Conservation (phyloP, 2,329 filamentous ascomycete species). For the Scleromitrula shiraiana region DNA sequence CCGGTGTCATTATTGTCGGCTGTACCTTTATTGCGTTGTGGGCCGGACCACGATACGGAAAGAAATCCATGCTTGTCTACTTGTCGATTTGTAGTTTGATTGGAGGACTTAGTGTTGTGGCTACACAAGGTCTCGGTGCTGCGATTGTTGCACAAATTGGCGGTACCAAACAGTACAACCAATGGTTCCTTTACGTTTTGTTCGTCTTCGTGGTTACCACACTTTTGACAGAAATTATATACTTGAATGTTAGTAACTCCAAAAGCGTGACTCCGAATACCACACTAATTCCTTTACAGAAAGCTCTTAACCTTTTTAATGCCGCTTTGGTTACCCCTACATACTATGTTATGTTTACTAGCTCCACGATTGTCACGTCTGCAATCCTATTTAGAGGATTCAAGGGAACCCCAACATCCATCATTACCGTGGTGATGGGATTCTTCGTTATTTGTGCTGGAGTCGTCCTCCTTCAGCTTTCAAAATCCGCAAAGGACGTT, state of each 20-base stretch:
- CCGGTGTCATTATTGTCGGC: slow-evolving; percentile 72
- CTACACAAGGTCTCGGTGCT: slow-evolving; percentile 85
- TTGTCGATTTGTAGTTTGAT: slow-evolving; percentile 93
- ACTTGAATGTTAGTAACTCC: slow-evolving; percentile 76
- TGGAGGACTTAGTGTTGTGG: slow-evolving; percentile 88
- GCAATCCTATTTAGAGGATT: slow-evolving; percentile 90
- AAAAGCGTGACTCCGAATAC: too few relatives aligned
- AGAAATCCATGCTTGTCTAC: slow-evolving; percentile 97
- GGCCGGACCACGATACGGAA: slow-evolving; percentile 80
- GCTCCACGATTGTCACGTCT: slow-evolving; percentile 87
- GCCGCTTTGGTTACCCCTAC: slow-evolving; percentile 94
- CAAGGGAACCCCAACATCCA: slow-evolving; percentile 73
- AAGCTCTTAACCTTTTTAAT: slow-evolving; percentile 97
- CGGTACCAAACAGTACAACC: slow-evolving; percentile 82
- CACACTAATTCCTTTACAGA: too few relatives aligned
- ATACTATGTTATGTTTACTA: slow-evolving; percentile 98
- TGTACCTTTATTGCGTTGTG: slow-evolving; percentile 67
- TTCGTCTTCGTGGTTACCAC: slow-evolving; percentile 87
- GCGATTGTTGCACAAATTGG: slow-evolving; percentile 81
- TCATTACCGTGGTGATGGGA: slow-evolving; percentile 83
- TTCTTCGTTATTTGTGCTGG: slow-evolving; percentile 92
- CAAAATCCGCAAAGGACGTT: slow-evolving; percentile 95
- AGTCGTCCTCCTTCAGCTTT: slow-evolving; percentile 88
- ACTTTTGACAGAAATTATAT: slow-evolving; percentile 87
- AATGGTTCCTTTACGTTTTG: slow-evolving; percentile 94